Percentiles rank a stretch among this genome's conserved stretches.
Evolutionary conservation across 495 filamentous ascomycete species (phyloP).

Genomic region (Podospora anserina): DNA sequence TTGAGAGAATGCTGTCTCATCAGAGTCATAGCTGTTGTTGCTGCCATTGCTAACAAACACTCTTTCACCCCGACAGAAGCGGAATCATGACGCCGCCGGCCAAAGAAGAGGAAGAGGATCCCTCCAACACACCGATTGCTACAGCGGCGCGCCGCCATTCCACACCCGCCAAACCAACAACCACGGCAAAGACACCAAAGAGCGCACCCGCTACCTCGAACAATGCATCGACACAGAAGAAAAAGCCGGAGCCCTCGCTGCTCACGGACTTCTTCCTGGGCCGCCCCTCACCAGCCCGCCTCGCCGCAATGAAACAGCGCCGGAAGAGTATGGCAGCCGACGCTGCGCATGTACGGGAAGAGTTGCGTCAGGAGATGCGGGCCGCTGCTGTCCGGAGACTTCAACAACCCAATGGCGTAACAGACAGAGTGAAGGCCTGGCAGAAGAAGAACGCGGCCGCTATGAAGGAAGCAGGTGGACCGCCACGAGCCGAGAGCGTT

Average conservation of each 20-base stretch:
- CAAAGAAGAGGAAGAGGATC: conserved; percentile 24
- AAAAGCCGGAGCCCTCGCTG: conserved; percentile 45
- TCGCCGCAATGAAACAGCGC: conserved; percentile 40
- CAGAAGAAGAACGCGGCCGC: conserved; percentile 65
- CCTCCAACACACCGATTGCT: conserved; percentile 15
- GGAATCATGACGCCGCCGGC: conserved; percentile 35
- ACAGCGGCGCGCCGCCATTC: conserved; percentile 21
- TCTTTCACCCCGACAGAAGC: background rate
- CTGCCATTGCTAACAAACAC: conserved; percentile 18
- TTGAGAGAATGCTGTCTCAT: conserved; percentile 15
- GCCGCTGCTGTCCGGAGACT: conserved; percentile 45
- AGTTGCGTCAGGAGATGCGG: conserved; percentile 49
- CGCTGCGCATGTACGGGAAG: conserved; percentile 36
- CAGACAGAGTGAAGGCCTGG: conserved; percentile 71
- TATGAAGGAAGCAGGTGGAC: conserved; percentile 37
- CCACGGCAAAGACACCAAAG: conserved; percentile 36
- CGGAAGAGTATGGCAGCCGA: conserved; percentile 43
- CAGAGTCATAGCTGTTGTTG: conserved; percentile 1
- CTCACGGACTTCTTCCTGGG: conserved; percentile 55
- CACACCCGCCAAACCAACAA: conserved; percentile 26
- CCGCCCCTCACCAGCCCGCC: conserved; percentile 45
- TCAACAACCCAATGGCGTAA: conserved; percentile 53
- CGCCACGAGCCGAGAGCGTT: conserved; percentile 38
- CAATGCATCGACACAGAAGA: conserved; percentile 26
- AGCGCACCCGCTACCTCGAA: conserved; percentile 39